Evolutionary conservation across 2,329 filamentous ascomycete genomes (phyloP), one percentile per base, ranked within the genome.

Genomic region (Sclerotinia subarctica): DNA sequence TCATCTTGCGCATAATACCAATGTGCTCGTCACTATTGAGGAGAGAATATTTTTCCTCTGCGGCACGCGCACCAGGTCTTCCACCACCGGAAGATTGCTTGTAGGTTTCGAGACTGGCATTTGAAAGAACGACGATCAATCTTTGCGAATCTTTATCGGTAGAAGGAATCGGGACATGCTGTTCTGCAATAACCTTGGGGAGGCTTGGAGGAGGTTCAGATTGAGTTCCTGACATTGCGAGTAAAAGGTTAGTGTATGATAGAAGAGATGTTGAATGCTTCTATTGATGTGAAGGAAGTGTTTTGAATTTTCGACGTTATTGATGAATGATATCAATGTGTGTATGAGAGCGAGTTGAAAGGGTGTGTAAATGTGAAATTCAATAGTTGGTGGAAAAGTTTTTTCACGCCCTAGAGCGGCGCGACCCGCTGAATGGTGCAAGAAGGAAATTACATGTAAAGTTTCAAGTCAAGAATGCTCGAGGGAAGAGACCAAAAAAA

Each of bases 1-100:
- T 96, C 94, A 98, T 98, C 84, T 98, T 99, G 77, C 95, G 90
- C 93, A 99, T 97, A 73, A 98, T 91, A 71, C 95, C 95, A 74
- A 99, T 99, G 79, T 99, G 95, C 81, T 99, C 95, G 78, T 99
- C 95, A 80, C 94, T 97, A 84, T 99, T 99, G 77, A 99, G 88
- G 64, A 99, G 84, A 70, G 94, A 96, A 81, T 96, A 99, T 80
- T 98, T 98, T 79, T 97, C 94, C 76, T 97, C 94, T 64, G 74
- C 73, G 70, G 64, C 15, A 57, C 87, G 86, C 68, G 85, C 82
- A 44, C 88, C 83, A 78, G 88, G 80, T 81, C 89, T 81, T 78
- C 86, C 79, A 24, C 89, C 86, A 70, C 89, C 89, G 73, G 93
- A 89, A 26, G 92, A 91, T 1, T 95, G 92, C 79, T 96, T 96